Percentiles rank a stretch among this genome's conserved stretches.
Evolutionary conservation across 2,329 filamentous ascomycete species (phyloP).

Genomic region (Aureobasidium sp.): DNA sequence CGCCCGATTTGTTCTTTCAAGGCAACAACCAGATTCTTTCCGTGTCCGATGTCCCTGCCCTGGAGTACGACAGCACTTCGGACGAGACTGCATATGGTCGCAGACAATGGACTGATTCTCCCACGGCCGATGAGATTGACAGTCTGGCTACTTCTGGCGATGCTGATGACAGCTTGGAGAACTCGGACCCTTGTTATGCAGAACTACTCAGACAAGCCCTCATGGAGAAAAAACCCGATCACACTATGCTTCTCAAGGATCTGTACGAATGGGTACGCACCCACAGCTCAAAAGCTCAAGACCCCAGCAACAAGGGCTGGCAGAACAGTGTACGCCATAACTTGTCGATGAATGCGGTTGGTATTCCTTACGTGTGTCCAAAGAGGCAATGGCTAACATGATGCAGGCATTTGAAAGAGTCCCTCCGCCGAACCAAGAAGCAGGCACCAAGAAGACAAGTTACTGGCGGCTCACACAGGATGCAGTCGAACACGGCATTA

Average conservation of each 20-base stretch:
- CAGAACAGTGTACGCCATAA: slow-evolving; percentile 95
- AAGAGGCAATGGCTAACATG: slow-evolving; percentile 17
- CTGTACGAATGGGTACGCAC: slow-evolving; percentile 86
- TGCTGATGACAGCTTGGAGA: slow-evolving; percentile 18
- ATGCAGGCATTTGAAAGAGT: slow-evolving; percentile 49
- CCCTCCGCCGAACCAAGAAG: slow-evolving; percentile 41
- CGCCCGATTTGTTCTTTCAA: background rate
- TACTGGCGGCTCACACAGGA: slow-evolving; percentile 71
- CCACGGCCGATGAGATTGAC: background rate
- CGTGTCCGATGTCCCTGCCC: background rate
- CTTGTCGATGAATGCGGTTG: slow-evolving; percentile 84
- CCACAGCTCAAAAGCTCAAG: slow-evolving; percentile 68
- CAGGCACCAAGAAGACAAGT: slow-evolving; percentile 52
- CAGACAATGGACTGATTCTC: slow-evolving; percentile 8
- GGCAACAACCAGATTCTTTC: slow-evolving; percentile 1
- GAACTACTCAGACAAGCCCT: slow-evolving; percentile 73
- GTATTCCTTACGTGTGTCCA: slow-evolving; percentile 35
- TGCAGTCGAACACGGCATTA: slow-evolving; percentile 61
- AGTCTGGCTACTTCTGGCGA: background rate
- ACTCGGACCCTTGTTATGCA: slow-evolving; percentile 53
- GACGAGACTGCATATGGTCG: background rate
- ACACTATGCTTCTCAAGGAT: slow-evolving; percentile 71
- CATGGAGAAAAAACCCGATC: slow-evolving; percentile 41
- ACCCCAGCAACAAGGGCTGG: slow-evolving; percentile 60
- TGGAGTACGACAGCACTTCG: slow-evolving; percentile 5